Base-by-base conservation (phyloP, 1,284 basidiomycete species). In the Athelia psychrophila region DNA sequence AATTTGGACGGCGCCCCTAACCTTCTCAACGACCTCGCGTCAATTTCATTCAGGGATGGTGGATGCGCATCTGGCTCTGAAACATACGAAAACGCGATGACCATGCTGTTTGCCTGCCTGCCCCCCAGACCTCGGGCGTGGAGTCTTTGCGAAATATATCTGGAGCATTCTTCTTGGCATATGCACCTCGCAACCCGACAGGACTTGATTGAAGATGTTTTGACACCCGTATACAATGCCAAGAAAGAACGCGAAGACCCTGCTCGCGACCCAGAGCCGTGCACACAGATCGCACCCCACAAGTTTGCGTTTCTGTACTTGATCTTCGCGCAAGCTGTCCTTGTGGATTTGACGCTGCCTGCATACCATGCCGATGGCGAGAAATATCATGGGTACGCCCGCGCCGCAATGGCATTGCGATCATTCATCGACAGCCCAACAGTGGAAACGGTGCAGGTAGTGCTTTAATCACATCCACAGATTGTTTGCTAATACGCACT, bases 111-210 rank as follows among this genome's bases (percentile, higher is more conserved):
- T 52, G 62, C 70, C 18, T 68, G 75, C 57, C 71, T 83, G 36
- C 81, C 81, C 1, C 66, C 72, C 23, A 80, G 80, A 60, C 77
- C 78, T 20, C 74, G 82, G 36, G 81, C 84, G 18, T 84, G 81
- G 73, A 66, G 82, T 4, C 70, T 87, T 3, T 86, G 81, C 57
- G 85, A 87, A 65, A 82, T 83, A 3, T 87, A 84, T 57, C 61
- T 83, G 58, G 83, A 85, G 56, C 81, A 87, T 44, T 76, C 77
- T 16, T 67, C 83, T 15, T 86, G 81, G 79, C 69, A 75, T 49
- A 83, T 81, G 59, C 73, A 76, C 23, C 83, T 84, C 1, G 72
- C 87, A 55, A 75, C 70, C 51, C 77, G 85, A 12, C 84, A 85
- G 53, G 84, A 87, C 56, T 73, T 87, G 36, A 78, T 87, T 35